phyloP scores from a whole-genome alignment of 2,329 filamentous ascomycete genomes.

The Neopestalotiopsis clavispora region DNA sequence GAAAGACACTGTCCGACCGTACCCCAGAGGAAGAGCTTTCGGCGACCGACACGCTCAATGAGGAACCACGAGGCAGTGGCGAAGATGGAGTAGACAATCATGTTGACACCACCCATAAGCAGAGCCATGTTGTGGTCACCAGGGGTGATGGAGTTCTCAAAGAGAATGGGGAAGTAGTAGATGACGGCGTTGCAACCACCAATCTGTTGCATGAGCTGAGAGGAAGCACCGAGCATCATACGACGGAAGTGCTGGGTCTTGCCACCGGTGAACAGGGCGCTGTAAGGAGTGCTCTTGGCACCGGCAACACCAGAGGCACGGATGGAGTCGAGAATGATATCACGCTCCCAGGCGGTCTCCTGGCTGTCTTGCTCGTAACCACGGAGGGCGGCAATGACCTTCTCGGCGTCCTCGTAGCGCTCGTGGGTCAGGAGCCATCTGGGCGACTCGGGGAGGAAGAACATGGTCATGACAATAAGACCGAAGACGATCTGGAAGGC shows the following conservation, averaged over 20 bases:
- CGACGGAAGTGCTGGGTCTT: constrained; percentile 70
- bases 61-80: constrained; percentile 47
- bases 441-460: constrained; percentile 40
- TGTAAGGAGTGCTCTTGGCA: constrained; percentile 52
- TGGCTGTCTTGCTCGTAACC: constrained; percentile 54
- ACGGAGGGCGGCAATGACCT: constrained; percentile 38
- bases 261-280: constrained; percentile 62
- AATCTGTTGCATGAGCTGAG: constrained; percentile 68
- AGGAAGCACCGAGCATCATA: constrained; percentile 63
- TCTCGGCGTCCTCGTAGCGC: constrained; percentile 46
- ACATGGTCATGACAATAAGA: constrained; percentile 46
- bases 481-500: constrained; percentile 53
- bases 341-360: constrained; percentile 63
- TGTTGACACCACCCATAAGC: constrained; percentile 45
- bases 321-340: constrained; percentile 67
- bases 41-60: constrained; percentile 49
- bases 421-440: constrained; percentile 31
- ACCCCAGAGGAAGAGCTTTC: constrained; percentile 50
- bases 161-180: constrained; percentile 67
- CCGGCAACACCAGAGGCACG: constrained; percentile 54
- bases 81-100: constrained; percentile 38
- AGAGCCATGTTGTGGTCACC: constrained; percentile 51
- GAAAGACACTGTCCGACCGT: constrained; percentile 56
- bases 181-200: constrained; percentile 62
- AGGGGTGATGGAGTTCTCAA: constrained; percentile 47